Evolutionary conservation across 2,329 filamentous ascomycete species (phyloP), one percentile per base, ranked within the genome.

Genomic region (Monilinia fructicola): DNA sequence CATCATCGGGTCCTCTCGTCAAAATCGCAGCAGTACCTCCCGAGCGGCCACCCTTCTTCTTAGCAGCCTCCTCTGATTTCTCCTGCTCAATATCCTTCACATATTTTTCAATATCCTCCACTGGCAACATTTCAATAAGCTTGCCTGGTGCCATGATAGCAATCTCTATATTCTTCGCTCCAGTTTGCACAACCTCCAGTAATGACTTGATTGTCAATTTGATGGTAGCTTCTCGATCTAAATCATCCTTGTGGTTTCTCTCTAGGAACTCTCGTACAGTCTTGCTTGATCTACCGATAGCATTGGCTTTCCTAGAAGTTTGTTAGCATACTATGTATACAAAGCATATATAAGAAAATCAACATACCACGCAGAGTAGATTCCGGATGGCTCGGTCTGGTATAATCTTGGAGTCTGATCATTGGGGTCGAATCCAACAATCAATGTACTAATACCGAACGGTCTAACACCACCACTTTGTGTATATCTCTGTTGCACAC

Each of bases 81-180:
- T 99, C 96, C 75, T 93, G 91, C 84, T 99, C 96, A 79, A 99
- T 99, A 80, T 88, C 95, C 88, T 98, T 98, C 77, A 99, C 96
- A 77, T 96, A 97, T 74, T 87, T 87, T 84, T 99, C 95, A 76
- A 99, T 99, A 76, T 97, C 92, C 79, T 98, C 94, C 42, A 94
- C 90, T 2, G 93, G 92, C 73, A 99, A 85, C 88, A 97, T 93
- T 83, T 98, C 93, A 70, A 99, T 87, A 21, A 85, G 79, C 83
- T 97, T 93, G 63, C 92, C 93, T 9, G 95, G 93, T 10, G 92
- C 91, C 93, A 98, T 97, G 77, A 99, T 89, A 67, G 96, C 95
- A 76, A 99, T 98, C 82, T 99, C 95, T 76, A 99, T 99, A 81
- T 99, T 99, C 88, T 99, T 99, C 64, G 95, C 95, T 70, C 95